Evolutionary conservation across 345 rosid species (phyloP), one percentile per base, ranked within the genome.

Genomic region (Eucalyptus shirleyi): DNA sequence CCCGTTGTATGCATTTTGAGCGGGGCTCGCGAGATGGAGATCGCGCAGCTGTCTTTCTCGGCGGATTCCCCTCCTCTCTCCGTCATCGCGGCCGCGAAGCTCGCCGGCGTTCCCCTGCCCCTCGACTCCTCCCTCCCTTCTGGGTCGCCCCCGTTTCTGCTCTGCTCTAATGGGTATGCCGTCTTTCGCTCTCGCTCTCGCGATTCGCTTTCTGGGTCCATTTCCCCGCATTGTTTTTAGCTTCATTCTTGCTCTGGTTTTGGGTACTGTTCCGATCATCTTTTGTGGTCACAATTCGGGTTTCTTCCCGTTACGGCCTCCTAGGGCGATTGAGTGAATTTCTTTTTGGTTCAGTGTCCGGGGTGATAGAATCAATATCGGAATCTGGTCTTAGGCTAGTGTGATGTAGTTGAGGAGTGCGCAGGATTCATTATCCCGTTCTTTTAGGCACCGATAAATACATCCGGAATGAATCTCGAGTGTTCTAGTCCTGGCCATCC

Each of bases 121-220:
- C 30, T 89, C 13, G 92, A 93, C 40, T 50, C 93, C 55, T 45
- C 88, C 37, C 81, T 90, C 24, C 55, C 91, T 59, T 83, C 94
- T 21, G 92, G 92, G n/a, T 86, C 95, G 44, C 86, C 89, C 51
- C 97, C 98, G 30, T 88, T 91, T 37, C n/a, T 97, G 37, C 40
- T 93, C 90, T 94, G 96, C 92, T 92, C 98, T 30, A 87, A 95
- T 88, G 98, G 99, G 99, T 97, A 95, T 4, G 51, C 50, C 12
- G 34, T 51, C 50, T 88, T 44, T 50, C 15, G n/a, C 62, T n/a
- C 17, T 37, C 15, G 47, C 83, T 37, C 45, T 17, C 9, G 49
- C 47, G 65, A 55, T 12, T 18, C 42, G n/a, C 49, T 37, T 15
- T 24, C 12, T 50, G 88, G 85, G 40, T 62, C 53, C 9, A 19